phyloP scores from a whole-genome alignment of 305 asterid species.

The Euphrasia arctica region DNA sequence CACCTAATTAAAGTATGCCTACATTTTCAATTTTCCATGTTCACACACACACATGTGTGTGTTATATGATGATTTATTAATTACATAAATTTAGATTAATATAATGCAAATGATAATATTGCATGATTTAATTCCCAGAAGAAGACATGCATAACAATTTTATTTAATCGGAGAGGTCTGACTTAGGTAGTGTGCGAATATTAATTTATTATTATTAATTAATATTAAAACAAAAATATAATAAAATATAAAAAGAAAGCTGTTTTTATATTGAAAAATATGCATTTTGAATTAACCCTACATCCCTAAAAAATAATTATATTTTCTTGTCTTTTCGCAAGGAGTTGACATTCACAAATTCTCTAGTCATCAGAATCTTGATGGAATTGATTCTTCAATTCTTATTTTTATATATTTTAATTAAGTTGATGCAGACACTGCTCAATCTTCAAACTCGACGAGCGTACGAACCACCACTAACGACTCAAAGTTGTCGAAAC shows the following conservation, averaged over 20 bases:
- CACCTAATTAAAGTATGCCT: too few relatives aligned
- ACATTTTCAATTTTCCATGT: too few relatives aligned
- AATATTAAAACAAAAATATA: too few relatives aligned
- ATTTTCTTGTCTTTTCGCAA: conserved; percentile 39
- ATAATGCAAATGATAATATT: conserved; percentile 8
- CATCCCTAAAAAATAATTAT: conserved; percentile 9
- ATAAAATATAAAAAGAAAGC: not conserved
- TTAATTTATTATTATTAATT: not conserved
- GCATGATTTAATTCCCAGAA: conserved; percentile 4
- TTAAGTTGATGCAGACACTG: not conserved
- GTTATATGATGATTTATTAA: not conserved
- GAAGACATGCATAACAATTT: conserved; percentile 17
- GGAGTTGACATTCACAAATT: conserved; percentile 49
- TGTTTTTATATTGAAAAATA: not conserved
- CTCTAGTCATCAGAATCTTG: conserved; percentile 39
- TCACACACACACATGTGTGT: too few relatives aligned
- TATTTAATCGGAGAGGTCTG: conserved; percentile 21
- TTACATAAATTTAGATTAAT: not conserved
- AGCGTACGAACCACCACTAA: too few relatives aligned
- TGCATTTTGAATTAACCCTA: conserved; percentile 24
- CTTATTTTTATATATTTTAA: not conserved
- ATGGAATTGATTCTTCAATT: conserved; percentile 23
- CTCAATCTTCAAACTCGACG: too few relatives aligned
- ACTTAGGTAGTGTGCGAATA: conserved; percentile 23
- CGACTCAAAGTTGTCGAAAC: not conserved